Evolutionary conservation across 495 filamentous ascomycete species (phyloP).

Genomic region (Xylaria bambusicola): DNA sequence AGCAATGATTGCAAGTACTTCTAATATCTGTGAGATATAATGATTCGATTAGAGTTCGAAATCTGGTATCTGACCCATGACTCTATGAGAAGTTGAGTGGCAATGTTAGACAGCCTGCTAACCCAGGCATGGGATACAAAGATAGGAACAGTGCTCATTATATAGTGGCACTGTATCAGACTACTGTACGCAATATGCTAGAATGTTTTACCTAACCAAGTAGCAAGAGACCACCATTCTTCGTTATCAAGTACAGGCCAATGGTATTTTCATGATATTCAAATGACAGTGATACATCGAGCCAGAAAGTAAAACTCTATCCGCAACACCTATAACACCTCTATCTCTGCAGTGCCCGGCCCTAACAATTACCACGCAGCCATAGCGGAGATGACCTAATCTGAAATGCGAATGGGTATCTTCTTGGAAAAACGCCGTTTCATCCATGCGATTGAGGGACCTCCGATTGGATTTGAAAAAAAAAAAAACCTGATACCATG

Average conservation of each 20-base stretch:
- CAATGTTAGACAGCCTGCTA: neutral
- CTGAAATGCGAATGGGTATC: constrained; percentile 20
- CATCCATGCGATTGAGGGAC: neutral
- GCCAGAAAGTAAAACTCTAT: too few species aligned
- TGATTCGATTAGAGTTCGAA: too few species aligned
- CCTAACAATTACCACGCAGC: too few species aligned
- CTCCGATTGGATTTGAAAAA: neutral
- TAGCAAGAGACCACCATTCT: too few species aligned
- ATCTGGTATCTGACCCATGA: too few species aligned
- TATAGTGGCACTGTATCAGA: neutral
- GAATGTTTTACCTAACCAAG: neutral
- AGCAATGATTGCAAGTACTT: too few species aligned
- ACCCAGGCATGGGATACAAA: too few species aligned
- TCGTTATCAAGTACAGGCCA: too few species aligned
- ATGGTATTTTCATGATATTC: too few species aligned
- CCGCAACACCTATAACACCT: neutral
- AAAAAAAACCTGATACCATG: constrained; percentile 1
- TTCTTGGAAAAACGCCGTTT: constrained; percentile 18
- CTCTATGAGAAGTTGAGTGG: neutral
- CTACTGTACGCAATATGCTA: neutral
- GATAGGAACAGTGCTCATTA: neutral
- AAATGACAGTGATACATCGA: too few species aligned
- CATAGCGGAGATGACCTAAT: neutral
- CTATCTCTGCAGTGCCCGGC: too few species aligned
- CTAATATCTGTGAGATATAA: too few species aligned